Percentiles rank a stretch among this genome's conserved stretches.
These are phyloP conservation scores for Penicillium capsulatum DNA, from an alignment of 2,329 filamentous ascomycete genomes.

Conservation along the genomic window DNA sequence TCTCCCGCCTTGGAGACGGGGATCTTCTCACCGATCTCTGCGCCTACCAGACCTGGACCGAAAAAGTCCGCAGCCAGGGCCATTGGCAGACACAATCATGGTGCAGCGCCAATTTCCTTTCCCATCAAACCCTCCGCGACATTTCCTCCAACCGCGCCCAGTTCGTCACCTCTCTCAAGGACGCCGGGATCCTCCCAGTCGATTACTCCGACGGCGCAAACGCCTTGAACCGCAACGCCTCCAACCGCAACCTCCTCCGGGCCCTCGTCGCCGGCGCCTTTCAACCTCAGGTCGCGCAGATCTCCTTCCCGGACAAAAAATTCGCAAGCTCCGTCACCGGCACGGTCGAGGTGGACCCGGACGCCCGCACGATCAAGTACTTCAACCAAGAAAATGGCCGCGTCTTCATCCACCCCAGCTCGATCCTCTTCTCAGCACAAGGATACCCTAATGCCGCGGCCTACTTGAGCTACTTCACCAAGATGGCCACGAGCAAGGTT, in stretches of 20 bases:
- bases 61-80: constrained; percentile 52
- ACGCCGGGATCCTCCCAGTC: constrained; percentile 71
- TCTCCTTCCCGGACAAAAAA: constrained; percentile 93
- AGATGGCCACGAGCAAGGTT: constrained; percentile 87
- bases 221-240: constrained; percentile 30
- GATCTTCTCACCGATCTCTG: constrained; percentile 83
- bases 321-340: constrained; percentile 83
- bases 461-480: constrained; percentile 85
- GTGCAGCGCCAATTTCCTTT: constrained; percentile 83
- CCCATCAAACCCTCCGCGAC: constrained; percentile 76
- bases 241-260: constrained; percentile 55
- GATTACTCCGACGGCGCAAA: constrained; percentile 40
- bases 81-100: constrained; percentile 56
- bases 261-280: constrained; percentile 70
- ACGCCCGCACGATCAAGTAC: constrained; percentile 87
- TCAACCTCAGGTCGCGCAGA: constrained; percentile 81
- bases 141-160: constrained; percentile 82
- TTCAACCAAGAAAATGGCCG: constrained; percentile 80
- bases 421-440: constrained; percentile 78
- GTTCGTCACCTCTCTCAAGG: constrained; percentile 78
- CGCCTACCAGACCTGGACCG: constrained; percentile 78
- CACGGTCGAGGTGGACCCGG: constrained; percentile 86
- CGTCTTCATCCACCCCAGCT: constrained; percentile 89
- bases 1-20: constrained; percentile 67
- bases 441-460: constrained; percentile 68